Evolutionary conservation across 2,329 filamentous ascomycete species (phyloP), one percentile per base, ranked within the genome.

Genomic region (Colletotrichum sp.): DNA sequence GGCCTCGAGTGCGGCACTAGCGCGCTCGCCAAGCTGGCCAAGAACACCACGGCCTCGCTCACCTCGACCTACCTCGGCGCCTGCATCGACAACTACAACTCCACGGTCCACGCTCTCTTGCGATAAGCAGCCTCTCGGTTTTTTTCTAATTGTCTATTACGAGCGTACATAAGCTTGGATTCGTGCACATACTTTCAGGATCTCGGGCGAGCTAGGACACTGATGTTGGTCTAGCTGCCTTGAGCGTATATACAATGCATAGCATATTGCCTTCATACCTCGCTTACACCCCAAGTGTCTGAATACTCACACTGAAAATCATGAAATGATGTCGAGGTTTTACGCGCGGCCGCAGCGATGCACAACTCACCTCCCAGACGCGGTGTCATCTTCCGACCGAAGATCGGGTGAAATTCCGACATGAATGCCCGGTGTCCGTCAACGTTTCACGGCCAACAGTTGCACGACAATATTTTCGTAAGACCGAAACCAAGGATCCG

Each of bases 1-100:
- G 90, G 86, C 0, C 80, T 92, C 18, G 84, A 87, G 75, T 91
- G 89, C 78, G 86, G 83, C 3, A 86, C 85, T 9, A 87, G 86
- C 22, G 83, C 82, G 0, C 80, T 91, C 70, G 84, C 81, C 62
- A 71, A 72, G 39, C 79, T 79, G 7, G 80, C 79, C 8, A 79
- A 78, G 30, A 85, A 85, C 71, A 77, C 83, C 18, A 84, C 84
- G 2, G 78, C 76, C 25, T 82, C 82, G 28, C 72, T 84, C 32
- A 82, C 81, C 10, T 74, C 78, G 34, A 77, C 80, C 16, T 79
- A 77, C 39, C 81, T 83, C 10, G 83, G 83, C 7, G 67, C 78
- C 6, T 84, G 83, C 66, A 79, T 83, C 28, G 66, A 66, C 43
- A 71, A 32, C 34, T 76, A 69, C 61, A 78, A 78, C 62, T 78